phyloP scores from a whole-genome alignment of 345 rosid species.

The Salix arbutifolia region DNA sequence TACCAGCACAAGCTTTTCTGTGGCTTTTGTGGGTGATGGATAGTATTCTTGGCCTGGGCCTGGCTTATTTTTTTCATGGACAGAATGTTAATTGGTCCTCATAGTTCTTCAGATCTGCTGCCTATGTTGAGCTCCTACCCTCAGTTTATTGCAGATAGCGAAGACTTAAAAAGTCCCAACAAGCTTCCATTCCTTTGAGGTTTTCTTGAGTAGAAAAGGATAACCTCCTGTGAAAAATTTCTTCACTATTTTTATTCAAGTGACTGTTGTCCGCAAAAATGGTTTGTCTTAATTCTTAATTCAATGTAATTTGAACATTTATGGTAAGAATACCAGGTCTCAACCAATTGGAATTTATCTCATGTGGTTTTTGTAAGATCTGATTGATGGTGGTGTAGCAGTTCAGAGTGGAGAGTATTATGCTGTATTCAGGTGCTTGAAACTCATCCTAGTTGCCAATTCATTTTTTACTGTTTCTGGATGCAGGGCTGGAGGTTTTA shows the following conservation, averaged over 20 bases:
- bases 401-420: background rate
- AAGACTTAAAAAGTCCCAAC: constrained; percentile 12
- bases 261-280: constrained; percentile 16
- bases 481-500: constrained; percentile 49
- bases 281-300: constrained; percentile 33
- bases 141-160: background rate
- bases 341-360: background rate
- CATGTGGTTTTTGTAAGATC: background rate
- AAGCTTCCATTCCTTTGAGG: constrained; percentile 14
- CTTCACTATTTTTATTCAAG: constrained; percentile 11
- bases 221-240: constrained; percentile 5
- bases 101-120: constrained; percentile 3
- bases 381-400: constrained; percentile 4
- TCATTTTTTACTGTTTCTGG: constrained; percentile 16
- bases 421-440: constrained; percentile 6
- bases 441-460: background rate
- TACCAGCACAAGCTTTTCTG: background rate
- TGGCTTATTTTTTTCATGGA: constrained; percentile 6
- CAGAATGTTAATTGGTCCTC: background rate
- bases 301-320: constrained; percentile 21
- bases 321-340: constrained; percentile 29
- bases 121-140: constrained; percentile 8
- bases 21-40: constrained; percentile 7
- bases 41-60: background rate
- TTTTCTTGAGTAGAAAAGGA: constrained; percentile 11